phyloP scores from a whole-genome alignment of 495 filamentous ascomycete species.

The Jackrogersella minutella region DNA sequence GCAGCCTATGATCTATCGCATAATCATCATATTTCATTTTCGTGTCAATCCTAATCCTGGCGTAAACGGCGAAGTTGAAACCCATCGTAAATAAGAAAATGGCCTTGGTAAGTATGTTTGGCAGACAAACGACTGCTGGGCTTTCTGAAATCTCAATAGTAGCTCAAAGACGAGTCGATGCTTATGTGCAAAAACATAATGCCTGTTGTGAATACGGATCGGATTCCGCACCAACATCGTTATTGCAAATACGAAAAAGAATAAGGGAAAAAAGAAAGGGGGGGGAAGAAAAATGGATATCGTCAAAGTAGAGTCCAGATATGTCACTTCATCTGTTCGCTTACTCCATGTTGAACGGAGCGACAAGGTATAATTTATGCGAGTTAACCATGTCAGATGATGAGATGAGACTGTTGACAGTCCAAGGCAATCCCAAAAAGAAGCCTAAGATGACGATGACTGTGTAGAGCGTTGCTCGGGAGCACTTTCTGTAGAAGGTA shows the following conservation, averaged over 20 bases:
- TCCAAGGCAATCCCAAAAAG: constrained; percentile 13
- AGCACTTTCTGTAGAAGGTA: constrained; percentile 11
- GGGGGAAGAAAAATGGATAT: background rate
- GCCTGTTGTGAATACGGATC: background rate
- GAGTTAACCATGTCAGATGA: constrained; percentile 14
- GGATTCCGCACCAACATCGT: background rate
- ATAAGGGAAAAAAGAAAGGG: background rate
- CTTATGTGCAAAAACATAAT: background rate
- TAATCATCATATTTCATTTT: background rate
- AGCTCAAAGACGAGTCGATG: background rate
- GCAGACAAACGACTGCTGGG: background rate
- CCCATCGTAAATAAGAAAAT: background rate
- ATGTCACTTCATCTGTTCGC: constrained; percentile 19
- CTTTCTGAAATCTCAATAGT: background rate
- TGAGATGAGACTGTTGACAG: constrained; percentile 6
- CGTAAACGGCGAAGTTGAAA: background rate
- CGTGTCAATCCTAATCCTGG: background rate
- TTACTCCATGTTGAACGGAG: constrained; percentile 16
- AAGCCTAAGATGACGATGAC: constrained; percentile 1
- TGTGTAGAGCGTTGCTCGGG: constrained; percentile 21
- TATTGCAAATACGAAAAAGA: background rate
- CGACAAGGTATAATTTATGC: constrained; percentile 16
- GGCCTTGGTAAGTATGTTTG: background rate
- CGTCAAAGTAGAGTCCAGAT: background rate
- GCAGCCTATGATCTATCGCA: background rate